A percentile compares a stretch with the other conserved stretches of the same genome.
Conservation (phyloP, 2,329 filamentous ascomycete genomes). For the Epichloe sibirici region DNA sequence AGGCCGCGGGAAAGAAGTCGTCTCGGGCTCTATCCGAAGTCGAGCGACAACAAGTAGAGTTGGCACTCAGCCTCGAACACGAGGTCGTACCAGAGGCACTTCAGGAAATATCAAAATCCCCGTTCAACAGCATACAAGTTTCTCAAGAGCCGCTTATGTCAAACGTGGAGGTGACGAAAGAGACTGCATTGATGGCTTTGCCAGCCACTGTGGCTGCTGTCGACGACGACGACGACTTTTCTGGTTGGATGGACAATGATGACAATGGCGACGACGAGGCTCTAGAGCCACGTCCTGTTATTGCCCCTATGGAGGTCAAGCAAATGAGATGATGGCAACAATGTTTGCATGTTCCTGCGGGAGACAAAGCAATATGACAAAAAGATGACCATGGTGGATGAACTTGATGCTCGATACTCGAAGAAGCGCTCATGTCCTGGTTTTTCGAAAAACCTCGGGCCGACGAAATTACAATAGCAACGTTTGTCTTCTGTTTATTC, state of each 20-base stretch:
- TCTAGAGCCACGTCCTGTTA: background rate
- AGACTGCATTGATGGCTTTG: constrained; percentile 7
- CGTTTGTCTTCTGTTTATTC: background rate
- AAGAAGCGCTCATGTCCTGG: background rate
- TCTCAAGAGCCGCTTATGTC: background rate
- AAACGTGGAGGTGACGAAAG: background rate
- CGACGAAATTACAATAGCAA: background rate
- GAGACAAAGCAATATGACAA: background rate
- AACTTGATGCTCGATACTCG: background rate
- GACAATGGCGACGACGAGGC: background rate
- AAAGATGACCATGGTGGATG: background rate
- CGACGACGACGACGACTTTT: constrained; percentile 13
- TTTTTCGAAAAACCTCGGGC: background rate
- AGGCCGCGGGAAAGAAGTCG: background rate
- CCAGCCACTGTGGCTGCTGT: constrained; percentile 5
- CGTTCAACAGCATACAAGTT: background rate
- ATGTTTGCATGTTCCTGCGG: background rate
- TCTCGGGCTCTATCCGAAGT: constrained; percentile 6
- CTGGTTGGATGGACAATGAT: constrained; percentile 17
- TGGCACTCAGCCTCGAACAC: background rate
- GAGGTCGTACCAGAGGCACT: background rate
- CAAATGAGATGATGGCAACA: background rate
- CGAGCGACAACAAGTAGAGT: background rate
- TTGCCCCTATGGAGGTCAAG: background rate
- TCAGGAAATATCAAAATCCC: background rate